A percentile compares a stretch with the other conserved stretches of the same genome.
phyloP scores from a whole-genome alignment of 257 asterid genomes.

The Echites panduratus region DNA sequence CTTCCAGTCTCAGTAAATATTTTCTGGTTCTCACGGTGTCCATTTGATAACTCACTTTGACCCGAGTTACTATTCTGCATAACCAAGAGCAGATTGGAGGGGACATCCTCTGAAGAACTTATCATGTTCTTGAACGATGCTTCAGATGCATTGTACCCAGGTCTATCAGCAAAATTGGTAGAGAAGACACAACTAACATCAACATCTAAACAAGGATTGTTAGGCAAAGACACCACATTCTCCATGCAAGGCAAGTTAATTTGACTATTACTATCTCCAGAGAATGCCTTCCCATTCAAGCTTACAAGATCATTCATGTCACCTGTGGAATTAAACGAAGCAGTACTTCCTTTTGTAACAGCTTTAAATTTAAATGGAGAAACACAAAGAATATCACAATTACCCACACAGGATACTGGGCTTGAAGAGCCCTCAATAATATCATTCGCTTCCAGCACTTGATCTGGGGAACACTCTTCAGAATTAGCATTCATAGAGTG shows the following conservation, averaged over 20 bases:
- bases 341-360: conserved; percentile 27
- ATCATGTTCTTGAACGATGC: conserved; percentile 21
- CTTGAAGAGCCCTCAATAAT: neutral
- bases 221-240: conserved; percentile 18
- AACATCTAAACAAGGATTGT: conserved; percentile 21
- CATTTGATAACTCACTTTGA: conserved; percentile 29
- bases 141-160: conserved; percentile 30
- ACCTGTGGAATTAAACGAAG: conserved; percentile 24
- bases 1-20: conserved; percentile 25
- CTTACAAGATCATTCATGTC: conserved; percentile 17
- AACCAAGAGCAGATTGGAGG: conserved; percentile 26
- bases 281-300: conserved; percentile 22
- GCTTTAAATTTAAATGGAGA: conserved; percentile 25
- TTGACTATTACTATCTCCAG: conserved; percentile 16
- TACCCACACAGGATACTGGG: conserved; percentile 4
- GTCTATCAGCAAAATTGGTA: conserved; percentile 35
- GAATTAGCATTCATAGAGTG: conserved; percentile 27
- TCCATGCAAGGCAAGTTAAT: conserved; percentile 20
- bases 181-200: conserved; percentile 22
- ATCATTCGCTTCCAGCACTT: conserved; percentile 16
- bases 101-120: conserved; percentile 46
- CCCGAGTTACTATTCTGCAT: conserved; percentile 11
- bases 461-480: conserved; percentile 17
- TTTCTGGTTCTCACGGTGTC: conserved; percentile 21
- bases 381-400: conserved; percentile 10